A percentile compares a stretch with the other conserved stretches of the same genome.
Conservation (phyloP, 352 stramenopile species). For the Pilasporangium apinafurcum region DNA sequence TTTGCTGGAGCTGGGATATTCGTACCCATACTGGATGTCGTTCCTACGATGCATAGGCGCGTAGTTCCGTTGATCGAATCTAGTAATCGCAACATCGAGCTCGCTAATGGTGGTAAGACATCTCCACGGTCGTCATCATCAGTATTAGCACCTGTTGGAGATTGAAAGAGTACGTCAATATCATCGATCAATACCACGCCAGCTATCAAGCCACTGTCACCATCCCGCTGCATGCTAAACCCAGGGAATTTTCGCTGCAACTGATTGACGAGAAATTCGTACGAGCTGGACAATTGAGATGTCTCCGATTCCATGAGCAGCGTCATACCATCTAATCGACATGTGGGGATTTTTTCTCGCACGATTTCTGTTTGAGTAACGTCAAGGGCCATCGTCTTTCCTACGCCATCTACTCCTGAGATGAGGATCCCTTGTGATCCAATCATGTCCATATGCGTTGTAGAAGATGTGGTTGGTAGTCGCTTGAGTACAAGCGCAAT, state of each 20-base stretch:
- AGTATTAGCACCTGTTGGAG: conserved; percentile 20
- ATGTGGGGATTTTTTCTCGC: conserved; percentile 6
- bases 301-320: conserved; percentile 52
- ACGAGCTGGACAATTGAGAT: conserved; percentile 31
- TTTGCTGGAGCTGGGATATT: conserved; percentile 38
- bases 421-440: conserved; percentile 49
- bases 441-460: conserved; percentile 10
- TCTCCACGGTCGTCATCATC: conserved; percentile 17
- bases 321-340: conserved; percentile 34
- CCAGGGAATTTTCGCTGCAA: conserved; percentile 22
- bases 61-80: conserved; percentile 26
- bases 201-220: not conserved
- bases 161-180: conserved; percentile 57
- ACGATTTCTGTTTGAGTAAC: conserved; percentile 18
- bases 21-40: conserved; percentile 19
- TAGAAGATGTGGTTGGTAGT: not conserved
- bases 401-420: conserved; percentile 54
- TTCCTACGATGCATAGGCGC: conserved; percentile 45
- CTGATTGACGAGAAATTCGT: conserved; percentile 47
- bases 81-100: conserved; percentile 52
- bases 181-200: conserved; percentile 70
- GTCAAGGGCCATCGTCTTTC: conserved; percentile 48
- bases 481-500: conserved; percentile 35
- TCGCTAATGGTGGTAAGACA: conserved; percentile 42
- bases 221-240: conserved; percentile 5